Percentiles rank a stretch among this genome's conserved stretches.
These are phyloP conservation scores for Aspergillus carlsbadensis DNA, from an alignment of 495 filamentous ascomycete genomes.

Conservation along the genomic window DNA sequence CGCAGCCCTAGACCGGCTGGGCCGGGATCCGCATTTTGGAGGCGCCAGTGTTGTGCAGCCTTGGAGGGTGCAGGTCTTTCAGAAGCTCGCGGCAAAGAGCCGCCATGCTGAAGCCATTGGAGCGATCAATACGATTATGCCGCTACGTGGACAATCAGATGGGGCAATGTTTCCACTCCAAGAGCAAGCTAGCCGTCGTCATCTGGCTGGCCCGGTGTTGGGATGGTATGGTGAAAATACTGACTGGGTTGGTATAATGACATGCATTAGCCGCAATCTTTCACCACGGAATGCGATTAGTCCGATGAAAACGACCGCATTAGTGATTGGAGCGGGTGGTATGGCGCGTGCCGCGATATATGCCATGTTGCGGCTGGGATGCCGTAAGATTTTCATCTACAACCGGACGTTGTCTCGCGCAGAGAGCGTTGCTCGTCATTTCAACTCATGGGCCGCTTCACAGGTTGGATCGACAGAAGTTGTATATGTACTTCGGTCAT, in stretches of 20 bases:
- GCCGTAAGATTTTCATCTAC: slow-evolving; percentile 75
- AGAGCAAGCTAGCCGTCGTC: slow-evolving; percentile 59
- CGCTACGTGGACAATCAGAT: slow-evolving; percentile 61
- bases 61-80: slow-evolving; percentile 72
- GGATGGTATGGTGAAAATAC: slow-evolving; percentile 84
- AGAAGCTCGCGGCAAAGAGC: slow-evolving; percentile 65
- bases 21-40: slow-evolving; percentile 65
- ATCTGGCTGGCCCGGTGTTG: slow-evolving; percentile 61
- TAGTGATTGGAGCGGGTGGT: slow-evolving; percentile 78
- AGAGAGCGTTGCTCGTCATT: slow-evolving; percentile 66
- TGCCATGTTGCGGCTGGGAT: slow-evolving; percentile 74
- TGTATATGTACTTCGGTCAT: slow-evolving; percentile 58
- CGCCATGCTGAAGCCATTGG: slow-evolving; percentile 78
- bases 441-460: slow-evolving; percentile 58
- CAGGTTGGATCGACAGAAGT: slow-evolving; percentile 48
- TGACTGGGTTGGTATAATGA: slow-evolving; percentile 75
- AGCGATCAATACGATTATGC: slow-evolving; percentile 79
- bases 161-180: slow-evolving; percentile 65
- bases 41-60: slow-evolving; percentile 72
- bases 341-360: slow-evolving; percentile 82
- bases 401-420: slow-evolving; percentile 67
- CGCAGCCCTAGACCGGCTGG: slow-evolving; percentile 61
- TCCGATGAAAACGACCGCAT: slow-evolving; percentile 60
- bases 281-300: slow-evolving; percentile 78
- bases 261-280: slow-evolving; percentile 69